Percentiles rank a stretch among this genome's conserved stretches.
phyloP scores from a whole-genome alignment of 2,329 filamentous ascomycete species.

The Leptographium lundbergii region DNA sequence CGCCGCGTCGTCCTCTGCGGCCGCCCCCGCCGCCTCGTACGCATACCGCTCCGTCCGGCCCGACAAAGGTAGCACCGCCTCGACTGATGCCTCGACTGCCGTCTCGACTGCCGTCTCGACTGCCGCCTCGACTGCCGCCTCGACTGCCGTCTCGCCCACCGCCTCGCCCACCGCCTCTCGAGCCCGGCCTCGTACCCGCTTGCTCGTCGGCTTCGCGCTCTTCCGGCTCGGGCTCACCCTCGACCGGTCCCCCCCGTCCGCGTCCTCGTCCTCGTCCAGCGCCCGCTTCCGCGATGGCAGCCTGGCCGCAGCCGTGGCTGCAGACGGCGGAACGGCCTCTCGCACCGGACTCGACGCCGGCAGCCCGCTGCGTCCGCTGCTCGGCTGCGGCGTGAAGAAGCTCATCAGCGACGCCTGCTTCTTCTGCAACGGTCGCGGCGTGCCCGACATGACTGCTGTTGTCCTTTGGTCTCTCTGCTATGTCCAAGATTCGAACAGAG shows the following conservation, averaged over 20 bases:
- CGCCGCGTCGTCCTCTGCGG: constrained; percentile 25
- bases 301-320: constrained; percentile 11
- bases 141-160: background rate
- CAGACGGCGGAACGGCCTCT: no score
- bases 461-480: background rate
- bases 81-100: background rate
- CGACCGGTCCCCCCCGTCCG: constrained; percentile 22
- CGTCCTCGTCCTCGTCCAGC: constrained; percentile 33
- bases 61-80: constrained; percentile 13
- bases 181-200: constrained; percentile 16
- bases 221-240: no score
- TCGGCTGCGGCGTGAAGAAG: constrained; percentile 60
- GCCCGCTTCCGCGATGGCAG: constrained; percentile 34
- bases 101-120: background rate
- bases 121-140: background rate
- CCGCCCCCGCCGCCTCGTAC: constrained; percentile 23
- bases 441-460: constrained; percentile 21
- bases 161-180: background rate
- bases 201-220: background rate
- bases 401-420: constrained; percentile 76
- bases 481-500: no score
- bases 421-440: constrained; percentile 34
- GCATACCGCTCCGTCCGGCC: constrained; percentile 39
- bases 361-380: no score
- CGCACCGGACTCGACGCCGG: constrained; percentile 17